Evolutionary conservation across 2,329 filamentous ascomycete genomes (phyloP).

Genomic region (Trichoderma sp.): DNA sequence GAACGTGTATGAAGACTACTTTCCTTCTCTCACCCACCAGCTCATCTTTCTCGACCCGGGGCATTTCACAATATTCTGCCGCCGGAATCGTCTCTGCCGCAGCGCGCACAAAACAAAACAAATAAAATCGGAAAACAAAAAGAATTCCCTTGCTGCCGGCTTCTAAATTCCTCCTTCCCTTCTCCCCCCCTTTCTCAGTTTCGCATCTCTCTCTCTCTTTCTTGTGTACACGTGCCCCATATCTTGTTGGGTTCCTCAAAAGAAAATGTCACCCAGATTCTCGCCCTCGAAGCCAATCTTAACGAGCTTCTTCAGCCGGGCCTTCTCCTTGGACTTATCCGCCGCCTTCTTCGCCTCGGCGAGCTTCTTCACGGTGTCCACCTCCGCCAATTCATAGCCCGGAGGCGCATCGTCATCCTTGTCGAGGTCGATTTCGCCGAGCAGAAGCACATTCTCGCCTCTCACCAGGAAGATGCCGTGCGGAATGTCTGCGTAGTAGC

Average conservation of each 20-base stretch:
- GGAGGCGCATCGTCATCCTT: constrained; percentile 87
- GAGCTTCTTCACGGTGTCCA: constrained; percentile 70
- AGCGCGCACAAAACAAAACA: constrained; percentile 23
- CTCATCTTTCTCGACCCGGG: constrained; percentile 30
- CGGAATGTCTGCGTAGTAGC: constrained; percentile 79
- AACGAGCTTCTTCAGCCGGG: constrained; percentile 69
- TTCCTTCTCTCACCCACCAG: constrained; percentile 4
- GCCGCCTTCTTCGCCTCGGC: constrained; percentile 71
- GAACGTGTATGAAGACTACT: not conserved
- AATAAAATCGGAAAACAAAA: constrained; percentile 2
- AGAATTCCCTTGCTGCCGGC: constrained; percentile 11
- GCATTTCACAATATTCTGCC: constrained; percentile 71
- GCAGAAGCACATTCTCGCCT: constrained; percentile 93
- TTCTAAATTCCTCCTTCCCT: not conserved
- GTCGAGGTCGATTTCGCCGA: constrained; percentile 96
- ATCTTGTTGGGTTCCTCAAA: constrained; percentile 50
- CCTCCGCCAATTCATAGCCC: constrained; percentile 67
- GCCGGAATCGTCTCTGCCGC: constrained; percentile 35
- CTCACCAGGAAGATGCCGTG: constrained; percentile 89
- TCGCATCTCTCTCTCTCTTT: not conserved
- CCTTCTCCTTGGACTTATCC: constrained; percentile 75
- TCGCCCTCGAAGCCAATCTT: constrained; percentile 88
- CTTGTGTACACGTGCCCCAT: not conserved
- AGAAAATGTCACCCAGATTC: constrained; percentile 72
- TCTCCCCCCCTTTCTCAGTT: not conserved